These are phyloP conservation scores for Fennellomyces sp. DNA, from an alignment of 371 early-diverging fungal genomes.

Conservation along the genomic window DNA sequence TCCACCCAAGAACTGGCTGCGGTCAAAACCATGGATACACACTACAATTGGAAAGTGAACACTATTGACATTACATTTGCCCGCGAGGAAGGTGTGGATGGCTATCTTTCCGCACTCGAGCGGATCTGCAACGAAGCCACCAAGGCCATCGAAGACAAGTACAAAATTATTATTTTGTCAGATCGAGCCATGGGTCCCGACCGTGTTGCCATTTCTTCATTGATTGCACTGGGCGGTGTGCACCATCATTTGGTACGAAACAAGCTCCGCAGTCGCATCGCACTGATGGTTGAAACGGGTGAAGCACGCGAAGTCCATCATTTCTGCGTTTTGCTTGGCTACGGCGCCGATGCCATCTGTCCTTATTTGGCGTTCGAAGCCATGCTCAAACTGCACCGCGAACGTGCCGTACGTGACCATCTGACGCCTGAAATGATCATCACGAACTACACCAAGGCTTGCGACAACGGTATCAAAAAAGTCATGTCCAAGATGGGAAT, in stretches of 20 bases:
- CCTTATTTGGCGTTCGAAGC: constrained; percentile 91
- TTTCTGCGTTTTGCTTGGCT: constrained; percentile 93
- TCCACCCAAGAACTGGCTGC: constrained; percentile 81
- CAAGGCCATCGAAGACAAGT: constrained; percentile 77
- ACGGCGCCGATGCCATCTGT: constrained; percentile 96
- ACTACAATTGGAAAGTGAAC: constrained; percentile 77
- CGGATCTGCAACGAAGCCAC: constrained; percentile 85
- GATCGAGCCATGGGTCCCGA: constrained; percentile 72
- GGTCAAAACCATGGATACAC: constrained; percentile 65
- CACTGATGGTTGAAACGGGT: constrained; percentile 89
- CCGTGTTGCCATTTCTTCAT: constrained; percentile 85
- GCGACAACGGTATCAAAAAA: constrained; percentile 92
- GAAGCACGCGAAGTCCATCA: constrained; percentile 98
- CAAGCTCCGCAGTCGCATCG: constrained; percentile 87
- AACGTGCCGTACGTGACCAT: constrained; percentile 66
- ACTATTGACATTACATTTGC: constrained; percentile 90
- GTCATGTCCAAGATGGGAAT: constrained; percentile 99
- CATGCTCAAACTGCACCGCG: constrained; percentile 87
- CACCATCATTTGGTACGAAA: constrained; percentile 91
- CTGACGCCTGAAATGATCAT: constrained; percentile 61
- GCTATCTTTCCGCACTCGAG: constrained; percentile 79
- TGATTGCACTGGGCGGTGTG: constrained; percentile 93
- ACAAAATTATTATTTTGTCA: constrained; percentile 83
- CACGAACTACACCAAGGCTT: constrained; percentile 83
- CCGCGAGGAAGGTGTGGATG: constrained; percentile 73